phyloP scores from a whole-genome alignment of 2,329 filamentous ascomycete species.

The Phialocephala sp. region DNA sequence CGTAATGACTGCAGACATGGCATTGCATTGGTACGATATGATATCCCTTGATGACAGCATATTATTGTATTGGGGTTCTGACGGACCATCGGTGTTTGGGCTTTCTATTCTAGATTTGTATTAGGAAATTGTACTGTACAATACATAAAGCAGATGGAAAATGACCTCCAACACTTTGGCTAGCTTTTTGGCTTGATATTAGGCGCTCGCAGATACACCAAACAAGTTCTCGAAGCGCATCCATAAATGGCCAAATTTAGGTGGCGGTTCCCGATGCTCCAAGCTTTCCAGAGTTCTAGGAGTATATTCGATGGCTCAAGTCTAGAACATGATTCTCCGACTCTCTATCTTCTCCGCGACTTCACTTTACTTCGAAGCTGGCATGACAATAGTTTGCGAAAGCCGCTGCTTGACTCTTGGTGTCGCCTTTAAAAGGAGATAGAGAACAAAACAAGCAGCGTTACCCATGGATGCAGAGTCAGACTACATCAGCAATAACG shows the following conservation, averaged over 20 bases:
- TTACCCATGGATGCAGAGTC: not conserved
- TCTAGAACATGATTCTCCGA: not conserved
- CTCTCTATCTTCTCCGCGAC: not conserved
- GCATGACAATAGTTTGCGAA: not conserved
- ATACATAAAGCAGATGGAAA: slow-evolving; percentile 15
- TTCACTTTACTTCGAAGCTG: not conserved
- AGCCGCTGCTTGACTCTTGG: not conserved
- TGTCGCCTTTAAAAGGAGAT: not conserved
- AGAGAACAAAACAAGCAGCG: not conserved
- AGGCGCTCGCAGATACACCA: not conserved
- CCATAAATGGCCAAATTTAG: not conserved
- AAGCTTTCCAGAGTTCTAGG: not conserved
- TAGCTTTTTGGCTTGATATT: not conserved
- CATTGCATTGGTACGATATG: slow-evolving; percentile 15
- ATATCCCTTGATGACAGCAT: slow-evolving; percentile 11
- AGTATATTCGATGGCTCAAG: not conserved
- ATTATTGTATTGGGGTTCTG: slow-evolving; percentile 11
- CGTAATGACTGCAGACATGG: slow-evolving; percentile 4
- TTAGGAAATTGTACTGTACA: slow-evolving; percentile 30
- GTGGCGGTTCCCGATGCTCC: not conserved
- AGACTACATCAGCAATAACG: slow-evolving; percentile 1
- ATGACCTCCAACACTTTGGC: not conserved
- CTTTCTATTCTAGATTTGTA: slow-evolving; percentile 33
- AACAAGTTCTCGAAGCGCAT: not conserved
- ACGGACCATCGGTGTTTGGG: slow-evolving; percentile 10